Conservation (phyloP, 169 alveolate species). For the Besnoitia besnoiti region DNA sequence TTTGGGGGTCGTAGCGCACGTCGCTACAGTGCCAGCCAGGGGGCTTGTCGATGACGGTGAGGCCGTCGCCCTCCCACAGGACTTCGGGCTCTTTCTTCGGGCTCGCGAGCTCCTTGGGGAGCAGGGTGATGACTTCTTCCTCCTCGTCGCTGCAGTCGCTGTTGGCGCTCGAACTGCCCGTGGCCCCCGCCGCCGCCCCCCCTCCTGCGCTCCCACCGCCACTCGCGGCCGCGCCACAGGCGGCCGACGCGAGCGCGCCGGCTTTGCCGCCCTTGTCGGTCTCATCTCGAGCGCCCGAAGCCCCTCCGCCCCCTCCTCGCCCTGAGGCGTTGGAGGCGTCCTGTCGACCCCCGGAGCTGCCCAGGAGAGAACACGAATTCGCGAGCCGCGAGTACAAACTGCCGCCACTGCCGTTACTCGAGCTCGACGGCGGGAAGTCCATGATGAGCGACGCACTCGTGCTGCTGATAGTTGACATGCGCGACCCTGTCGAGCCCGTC, state of each 20-base stretch:
- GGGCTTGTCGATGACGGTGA: slow-evolving; percentile 37
- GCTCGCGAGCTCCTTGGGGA: slow-evolving; percentile 20
- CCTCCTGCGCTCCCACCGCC: no score
- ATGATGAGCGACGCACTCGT: slow-evolving; percentile 3
- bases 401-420: background rate
- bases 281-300: background rate
- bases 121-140: background rate
- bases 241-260: background rate
- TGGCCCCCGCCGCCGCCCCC: background rate
- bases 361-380: background rate
- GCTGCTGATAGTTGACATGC: background rate
- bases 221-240: background rate
- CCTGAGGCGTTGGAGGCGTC: no score
- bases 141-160: slow-evolving; percentile 47
- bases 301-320: background rate
- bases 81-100: slow-evolving; percentile 38
- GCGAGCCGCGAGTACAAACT: background rate
- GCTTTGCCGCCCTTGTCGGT: background rate
- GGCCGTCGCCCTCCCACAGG: slow-evolving; percentile 39
- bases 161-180: background rate
- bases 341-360: background rate
- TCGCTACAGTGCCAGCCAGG: slow-evolving; percentile 48
- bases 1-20: slow-evolving; percentile 38
- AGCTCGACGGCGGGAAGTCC: background rate
- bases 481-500: background rate